These are phyloP conservation scores for Candida quercuum DNA, from an alignment of 805 yeast genomes.

Conservation along the genomic window DNA sequence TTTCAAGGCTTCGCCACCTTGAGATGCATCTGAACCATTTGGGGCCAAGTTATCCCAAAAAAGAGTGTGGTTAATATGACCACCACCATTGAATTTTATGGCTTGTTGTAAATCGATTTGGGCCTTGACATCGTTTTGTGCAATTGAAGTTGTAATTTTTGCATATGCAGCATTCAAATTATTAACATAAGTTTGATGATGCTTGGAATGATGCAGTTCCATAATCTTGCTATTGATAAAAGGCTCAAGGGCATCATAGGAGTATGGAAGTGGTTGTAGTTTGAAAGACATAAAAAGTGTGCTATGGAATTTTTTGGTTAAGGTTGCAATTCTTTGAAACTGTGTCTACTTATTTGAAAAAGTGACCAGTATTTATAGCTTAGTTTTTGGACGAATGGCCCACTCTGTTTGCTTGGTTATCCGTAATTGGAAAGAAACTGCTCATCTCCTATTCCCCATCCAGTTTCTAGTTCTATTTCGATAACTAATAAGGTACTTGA, in stretches of 20 bases:
- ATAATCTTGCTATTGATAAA: slow-evolving; percentile 40
- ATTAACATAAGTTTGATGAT: slow-evolving; percentile 44
- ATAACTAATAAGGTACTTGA: no score
- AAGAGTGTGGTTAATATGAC: slow-evolving; percentile 43
- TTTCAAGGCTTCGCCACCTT: slow-evolving; percentile 38
- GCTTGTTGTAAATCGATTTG: slow-evolving; percentile 38
- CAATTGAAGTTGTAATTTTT: slow-evolving; percentile 30
- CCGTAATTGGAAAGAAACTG: no score
- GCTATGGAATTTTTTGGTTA: no score
- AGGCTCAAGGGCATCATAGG: slow-evolving; percentile 43
- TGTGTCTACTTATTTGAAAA: no score
- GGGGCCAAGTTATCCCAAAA: slow-evolving; percentile 49
- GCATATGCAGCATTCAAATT: slow-evolving; percentile 42
- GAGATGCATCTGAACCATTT: slow-evolving; percentile 12
- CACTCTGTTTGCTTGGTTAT: no score
- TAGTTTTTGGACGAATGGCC: no score
- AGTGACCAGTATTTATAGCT: no score
- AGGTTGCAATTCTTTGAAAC: no score
- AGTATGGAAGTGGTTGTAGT: slow-evolving; percentile 34
- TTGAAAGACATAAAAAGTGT: slow-evolving; percentile 13
- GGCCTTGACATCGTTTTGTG: slow-evolving; percentile 34
- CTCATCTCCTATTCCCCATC: no score
- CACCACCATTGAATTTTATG: slow-evolving; percentile 48
- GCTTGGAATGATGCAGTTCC: slow-evolving; percentile 43
- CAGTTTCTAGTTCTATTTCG: no score